Evolutionary conservation across 768 basidiomycete genomes (phyloP).

Genomic region (Dentipellis sp.): DNA sequence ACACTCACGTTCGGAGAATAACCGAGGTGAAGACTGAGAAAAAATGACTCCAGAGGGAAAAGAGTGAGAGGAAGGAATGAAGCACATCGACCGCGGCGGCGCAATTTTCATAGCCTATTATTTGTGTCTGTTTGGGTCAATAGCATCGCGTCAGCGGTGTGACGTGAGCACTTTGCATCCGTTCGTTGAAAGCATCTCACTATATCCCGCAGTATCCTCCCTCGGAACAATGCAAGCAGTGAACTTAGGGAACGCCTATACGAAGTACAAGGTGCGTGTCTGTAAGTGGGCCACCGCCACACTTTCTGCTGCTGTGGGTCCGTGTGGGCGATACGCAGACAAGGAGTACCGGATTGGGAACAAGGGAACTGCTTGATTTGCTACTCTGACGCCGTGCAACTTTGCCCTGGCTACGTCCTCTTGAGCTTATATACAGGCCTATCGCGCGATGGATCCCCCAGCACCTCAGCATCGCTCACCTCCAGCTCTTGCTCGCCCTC

Average conservation of each 20-base stretch:
- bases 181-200: no score
- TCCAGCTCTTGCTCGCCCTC: neutral
- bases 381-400: neutral
- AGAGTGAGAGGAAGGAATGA: neutral
- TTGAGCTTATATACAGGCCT: neutral
- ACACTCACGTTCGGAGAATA: neutral
- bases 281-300: no score
- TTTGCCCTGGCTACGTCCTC: neutral
- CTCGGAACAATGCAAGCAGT: no score
- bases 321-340: neutral
- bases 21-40: neutral
- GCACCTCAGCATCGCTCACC: neutral
- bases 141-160: neutral
- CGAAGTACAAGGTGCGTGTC: no score
- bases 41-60: neutral
- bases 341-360: constrained; percentile 9
- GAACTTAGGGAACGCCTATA: no score
- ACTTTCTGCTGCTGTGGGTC: neutral
- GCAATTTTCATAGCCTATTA: neutral
- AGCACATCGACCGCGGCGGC: neutral
- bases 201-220: no score
- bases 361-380: constrained; percentile 7
- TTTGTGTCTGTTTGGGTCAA: neutral
- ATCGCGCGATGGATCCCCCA: neutral
- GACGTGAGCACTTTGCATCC: no score